phyloP scores from a whole-genome alignment of 2,329 filamentous ascomycete species.

The Aphanoascus verrucosus region DNA sequence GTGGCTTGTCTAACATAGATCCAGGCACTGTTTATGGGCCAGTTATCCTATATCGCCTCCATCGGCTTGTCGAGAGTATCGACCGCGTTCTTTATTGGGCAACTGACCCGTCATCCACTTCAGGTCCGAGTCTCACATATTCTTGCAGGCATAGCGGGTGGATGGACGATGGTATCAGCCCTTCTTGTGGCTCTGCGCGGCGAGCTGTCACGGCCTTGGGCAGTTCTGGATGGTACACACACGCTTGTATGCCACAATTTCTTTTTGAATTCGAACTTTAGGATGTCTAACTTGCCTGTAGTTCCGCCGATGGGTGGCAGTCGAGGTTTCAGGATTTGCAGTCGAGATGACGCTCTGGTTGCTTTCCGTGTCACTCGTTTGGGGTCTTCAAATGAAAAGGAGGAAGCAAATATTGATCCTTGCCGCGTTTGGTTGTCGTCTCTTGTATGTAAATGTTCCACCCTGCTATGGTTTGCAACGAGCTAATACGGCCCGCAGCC shows the following conservation, averaged over 20 bases:
- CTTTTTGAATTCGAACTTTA: not conserved
- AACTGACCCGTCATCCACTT: slow-evolving; percentile 7
- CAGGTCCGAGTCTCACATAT: slow-evolving; percentile 2
- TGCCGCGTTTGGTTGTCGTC: slow-evolving; percentile 9
- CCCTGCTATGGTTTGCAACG: not conserved
- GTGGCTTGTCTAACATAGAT: not conserved
- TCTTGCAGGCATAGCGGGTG: slow-evolving; percentile 1
- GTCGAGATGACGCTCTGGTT: slow-evolving; percentile 10
- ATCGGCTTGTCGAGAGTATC: slow-evolving; percentile 13
- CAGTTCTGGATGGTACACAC: slow-evolving; percentile 7
- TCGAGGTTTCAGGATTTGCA: slow-evolving; percentile 3
- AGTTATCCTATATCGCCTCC: slow-evolving; percentile 9
- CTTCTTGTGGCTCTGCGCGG: slow-evolving; percentile 6
- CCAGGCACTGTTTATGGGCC: slow-evolving; percentile 10
- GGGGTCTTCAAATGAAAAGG: slow-evolving; percentile 11
- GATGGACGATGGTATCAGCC: not conserved
- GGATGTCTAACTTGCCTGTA: slow-evolving; percentile 1
- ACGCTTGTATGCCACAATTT: slow-evolving; percentile 8
- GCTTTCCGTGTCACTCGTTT: slow-evolving; percentile 10
- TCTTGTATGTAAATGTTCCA: slow-evolving; percentile 8
- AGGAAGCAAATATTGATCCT: slow-evolving; percentile 8
- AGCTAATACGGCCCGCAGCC: not conserved
- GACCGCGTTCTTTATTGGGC: slow-evolving; percentile 7
- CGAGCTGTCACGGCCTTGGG: slow-evolving; percentile 8
- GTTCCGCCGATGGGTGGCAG: slow-evolving; percentile 3